These are phyloP conservation scores for Scenedesmus sp. DNA, from an alignment of 163 green algal species.

Conservation along the genomic window DNA sequence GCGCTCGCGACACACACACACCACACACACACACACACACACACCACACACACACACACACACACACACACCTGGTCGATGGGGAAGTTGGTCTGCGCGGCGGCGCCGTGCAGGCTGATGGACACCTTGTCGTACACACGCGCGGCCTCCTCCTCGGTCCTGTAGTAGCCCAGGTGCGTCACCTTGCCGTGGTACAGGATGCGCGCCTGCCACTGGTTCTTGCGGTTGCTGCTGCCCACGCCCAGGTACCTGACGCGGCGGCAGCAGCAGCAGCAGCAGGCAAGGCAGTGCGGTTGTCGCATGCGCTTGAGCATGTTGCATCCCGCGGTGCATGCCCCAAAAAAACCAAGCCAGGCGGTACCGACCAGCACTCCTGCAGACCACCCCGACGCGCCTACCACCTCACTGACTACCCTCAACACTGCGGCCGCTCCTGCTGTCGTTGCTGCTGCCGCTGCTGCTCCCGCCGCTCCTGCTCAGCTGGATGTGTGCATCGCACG, in stretches of 20 bases:
- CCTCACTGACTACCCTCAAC: too few species aligned
- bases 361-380: too few species aligned
- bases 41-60: too few species aligned
- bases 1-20: too few species aligned
- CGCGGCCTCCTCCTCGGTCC: constrained; percentile 83
- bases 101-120: constrained; percentile 76
- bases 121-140: constrained; percentile 83
- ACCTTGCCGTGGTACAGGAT: constrained; percentile 86
- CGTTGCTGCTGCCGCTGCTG: background rate
- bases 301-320: too few species aligned
- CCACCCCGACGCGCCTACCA: too few species aligned
- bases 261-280: background rate
- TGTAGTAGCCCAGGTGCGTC: constrained; percentile 87
- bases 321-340: background rate
- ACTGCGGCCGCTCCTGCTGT: too few species aligned
- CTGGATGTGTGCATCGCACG: background rate
- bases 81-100: constrained; percentile 83
- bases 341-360: background rate
- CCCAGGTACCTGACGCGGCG: constrained; percentile 70
- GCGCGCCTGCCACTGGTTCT: constrained; percentile 88
- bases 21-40: too few species aligned
- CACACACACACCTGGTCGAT: constrained; percentile 49
- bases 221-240: constrained; percentile 82
- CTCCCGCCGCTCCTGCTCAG: too few species aligned
- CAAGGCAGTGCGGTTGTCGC: background rate